Evolutionary conservation across 805 yeast species (phyloP), one percentile per base, ranked within the genome.

Genomic region (Candida anglica): DNA sequence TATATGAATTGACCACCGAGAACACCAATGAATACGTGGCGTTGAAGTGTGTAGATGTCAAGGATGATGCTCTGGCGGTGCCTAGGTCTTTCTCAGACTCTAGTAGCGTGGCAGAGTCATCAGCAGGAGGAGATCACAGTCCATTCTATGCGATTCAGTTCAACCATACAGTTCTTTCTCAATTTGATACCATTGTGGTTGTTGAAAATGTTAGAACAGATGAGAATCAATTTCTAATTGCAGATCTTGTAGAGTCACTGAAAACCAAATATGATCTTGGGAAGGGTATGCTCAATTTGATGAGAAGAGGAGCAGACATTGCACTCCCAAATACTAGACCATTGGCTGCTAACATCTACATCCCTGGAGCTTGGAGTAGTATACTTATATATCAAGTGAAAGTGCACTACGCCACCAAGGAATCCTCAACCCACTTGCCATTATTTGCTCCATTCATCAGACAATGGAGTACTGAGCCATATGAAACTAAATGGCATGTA

Each of bases 401-500:
- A 9, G 33, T 66, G 6, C 34, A 32, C 15, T 23, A 35, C 19
- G 17, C 24, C 20, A 18, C 31, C 16, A 36, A 34, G n/a, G 44
- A 43, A 21, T 27, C 29, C 6, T 5, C 6, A 8, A 6, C 10
- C 10, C 18, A 6, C 11, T 5, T 9, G 17, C 15, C 11, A 25
- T 4, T 27, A 6, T 83, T 81, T 47, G 56, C 74, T 15, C 85
- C 95, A 1, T 66, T 87, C 23, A 55, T 84, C 3, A 69, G 87
- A 37, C 96, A 88, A 54, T 73, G 73, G 60, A 63, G 76, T 3
- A 60, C 66, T 8, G 79, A 77, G 22, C 84, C 85, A 1, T 71
- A 63, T 44, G 96, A 89, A 52, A 71, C 86, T 0, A 87, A 86
- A 58, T 89, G 91, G 88, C 84, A 79, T 47, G 57, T 82, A 6